Evolutionary conservation across 139 green algal genomes (phyloP).

Genomic region (Chlamydomonas incerta): DNA sequence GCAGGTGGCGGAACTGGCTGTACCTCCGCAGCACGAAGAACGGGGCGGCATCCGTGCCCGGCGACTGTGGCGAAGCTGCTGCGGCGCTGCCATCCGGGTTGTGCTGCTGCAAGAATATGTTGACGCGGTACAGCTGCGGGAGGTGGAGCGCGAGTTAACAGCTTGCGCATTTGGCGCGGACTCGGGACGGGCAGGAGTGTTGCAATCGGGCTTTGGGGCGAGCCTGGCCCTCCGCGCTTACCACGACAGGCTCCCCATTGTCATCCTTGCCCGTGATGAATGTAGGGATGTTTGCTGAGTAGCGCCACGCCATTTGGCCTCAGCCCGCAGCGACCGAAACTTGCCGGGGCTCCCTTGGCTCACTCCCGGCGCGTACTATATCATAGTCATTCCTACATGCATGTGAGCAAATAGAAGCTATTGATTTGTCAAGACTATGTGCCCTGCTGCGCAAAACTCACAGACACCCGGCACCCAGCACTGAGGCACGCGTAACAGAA

Average conservation of each 20-base stretch:
- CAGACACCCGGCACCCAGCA: too few relatives aligned
- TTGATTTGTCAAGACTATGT: too few relatives aligned
- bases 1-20: conserved; percentile 67
- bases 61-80: neutral
- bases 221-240: conserved; percentile 5
- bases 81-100: conserved; percentile 8
- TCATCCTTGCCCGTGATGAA: conserved; percentile 66
- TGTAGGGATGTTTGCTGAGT: conserved; percentile 61
- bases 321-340: neutral
- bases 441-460: too few relatives aligned
- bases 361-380: too few relatives aligned
- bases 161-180: too few relatives aligned
- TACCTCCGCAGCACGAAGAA: conserved; percentile 73
- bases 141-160: too few relatives aligned
- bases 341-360: neutral
- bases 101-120: conserved; percentile 61
- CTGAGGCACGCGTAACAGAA: too few relatives aligned
- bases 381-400: too few relatives aligned
- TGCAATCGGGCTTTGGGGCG: too few relatives aligned
- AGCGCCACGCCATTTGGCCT: conserved; percentile 45
- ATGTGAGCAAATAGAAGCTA: too few relatives aligned
- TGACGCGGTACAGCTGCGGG: conserved; percentile 67
- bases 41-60: conserved; percentile 18
- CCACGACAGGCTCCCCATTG: conserved; percentile 59
- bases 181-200: too few relatives aligned